Percentiles rank a stretch among this genome's conserved stretches.
phyloP scores from a whole-genome alignment of 2,329 filamentous ascomycete genomes.

The Teratosphaeriaceae sp. region DNA sequence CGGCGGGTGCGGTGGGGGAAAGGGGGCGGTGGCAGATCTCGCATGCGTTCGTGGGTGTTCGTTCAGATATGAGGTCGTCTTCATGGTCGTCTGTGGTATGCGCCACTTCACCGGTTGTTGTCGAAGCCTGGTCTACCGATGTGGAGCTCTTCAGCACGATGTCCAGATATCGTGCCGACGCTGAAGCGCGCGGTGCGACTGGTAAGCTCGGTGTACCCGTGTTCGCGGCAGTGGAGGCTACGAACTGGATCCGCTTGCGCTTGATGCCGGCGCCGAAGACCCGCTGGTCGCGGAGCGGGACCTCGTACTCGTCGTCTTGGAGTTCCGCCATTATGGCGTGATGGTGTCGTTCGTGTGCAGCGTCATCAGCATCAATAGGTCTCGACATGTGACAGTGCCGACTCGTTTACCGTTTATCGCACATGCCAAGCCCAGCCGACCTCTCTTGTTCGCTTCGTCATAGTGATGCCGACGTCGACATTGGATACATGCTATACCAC shows the following conservation, averaged over 20 bases:
- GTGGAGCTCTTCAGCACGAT: conserved; percentile 60
- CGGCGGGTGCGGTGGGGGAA: conserved; percentile 10
- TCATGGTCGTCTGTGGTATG: neutral
- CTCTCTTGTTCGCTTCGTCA: too few species aligned
- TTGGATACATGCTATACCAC: too few species aligned
- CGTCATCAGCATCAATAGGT: too few species aligned
- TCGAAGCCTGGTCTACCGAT: neutral
- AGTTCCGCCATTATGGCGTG: too few species aligned
- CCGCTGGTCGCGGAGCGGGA: conserved; percentile 52
- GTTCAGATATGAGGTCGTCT: neutral
- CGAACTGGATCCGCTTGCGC: conserved; percentile 54
- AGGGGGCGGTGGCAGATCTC: conserved; percentile 33
- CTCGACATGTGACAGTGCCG: too few species aligned
- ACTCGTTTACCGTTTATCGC: too few species aligned
- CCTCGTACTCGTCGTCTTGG: conserved; percentile 53
- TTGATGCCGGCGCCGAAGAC: conserved; percentile 59
- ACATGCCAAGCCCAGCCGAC: too few species aligned
- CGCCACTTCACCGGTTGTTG: neutral
- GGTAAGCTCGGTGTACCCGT: conserved; percentile 10
- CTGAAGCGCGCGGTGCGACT: conserved; percentile 11
- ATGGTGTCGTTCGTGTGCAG: too few species aligned
- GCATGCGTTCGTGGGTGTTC: conserved; percentile 24
- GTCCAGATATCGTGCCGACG: conserved; percentile 57
- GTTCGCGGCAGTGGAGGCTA: conserved; percentile 38
- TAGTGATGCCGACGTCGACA: too few species aligned